Percentiles rank a stretch among this genome's conserved stretches.
phyloP scores from a whole-genome alignment of 331 rosid genomes.

The Pyrus hybrid region DNA sequence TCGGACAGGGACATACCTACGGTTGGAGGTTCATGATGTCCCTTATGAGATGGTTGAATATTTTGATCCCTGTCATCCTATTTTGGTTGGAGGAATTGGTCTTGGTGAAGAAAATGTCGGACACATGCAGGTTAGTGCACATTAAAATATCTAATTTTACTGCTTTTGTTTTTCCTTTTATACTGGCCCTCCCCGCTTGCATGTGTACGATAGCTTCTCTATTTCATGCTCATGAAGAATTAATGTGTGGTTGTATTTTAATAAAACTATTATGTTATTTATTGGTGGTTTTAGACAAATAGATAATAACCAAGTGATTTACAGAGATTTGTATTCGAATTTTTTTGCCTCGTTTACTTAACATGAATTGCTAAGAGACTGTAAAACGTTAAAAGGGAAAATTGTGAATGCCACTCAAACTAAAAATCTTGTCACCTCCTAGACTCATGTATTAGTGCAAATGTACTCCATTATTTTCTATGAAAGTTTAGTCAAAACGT shows the following conservation, averaged over 20 bases:
- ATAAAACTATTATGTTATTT: not conserved
- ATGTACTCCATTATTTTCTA: not conserved
- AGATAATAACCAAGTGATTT: not conserved
- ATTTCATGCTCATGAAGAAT: not conserved
- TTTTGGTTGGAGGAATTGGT: conserved; percentile 87
- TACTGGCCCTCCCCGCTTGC: not conserved
- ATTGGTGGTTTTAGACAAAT: not conserved
- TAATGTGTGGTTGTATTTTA: not conserved
- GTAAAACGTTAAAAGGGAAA: not conserved
- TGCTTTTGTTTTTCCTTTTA: not conserved
- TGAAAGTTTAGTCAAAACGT: not conserved
- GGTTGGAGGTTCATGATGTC: conserved; percentile 84
- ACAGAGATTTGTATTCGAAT: not conserved
- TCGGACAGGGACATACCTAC: conserved; percentile 71
- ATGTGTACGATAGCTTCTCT: not conserved
- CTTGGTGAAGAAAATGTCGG: conserved; percentile 87
- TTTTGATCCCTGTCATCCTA: conserved; percentile 82
- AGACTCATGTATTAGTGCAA: not conserved
- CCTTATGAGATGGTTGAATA: conserved; percentile 81
- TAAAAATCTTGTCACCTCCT: not conserved
- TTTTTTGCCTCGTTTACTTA: not conserved
- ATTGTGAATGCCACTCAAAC: not conserved
- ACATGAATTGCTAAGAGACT: not conserved
- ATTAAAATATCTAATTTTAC: not conserved
- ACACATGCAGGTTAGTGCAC: conserved; percentile 72